Evolutionary conservation across 768 basidiomycete species (phyloP), one percentile per base, ranked within the genome.

Genomic region (Termitomyces sp.): DNA sequence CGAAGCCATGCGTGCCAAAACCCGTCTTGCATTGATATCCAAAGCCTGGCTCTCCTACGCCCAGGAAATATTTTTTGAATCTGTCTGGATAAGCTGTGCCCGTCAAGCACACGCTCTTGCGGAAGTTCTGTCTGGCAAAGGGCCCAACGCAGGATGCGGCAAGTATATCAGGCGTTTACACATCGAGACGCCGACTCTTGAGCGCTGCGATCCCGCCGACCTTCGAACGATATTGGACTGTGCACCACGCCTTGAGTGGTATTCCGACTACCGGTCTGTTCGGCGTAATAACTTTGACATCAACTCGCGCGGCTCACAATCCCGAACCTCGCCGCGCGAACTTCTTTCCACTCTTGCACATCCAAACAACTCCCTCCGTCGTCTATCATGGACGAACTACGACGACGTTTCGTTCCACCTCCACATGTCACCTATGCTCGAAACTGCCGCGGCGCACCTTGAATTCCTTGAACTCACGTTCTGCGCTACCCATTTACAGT

Each of bases 301-400:
- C 23, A 72, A 76, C 5, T 3, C 48, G 53, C 73, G 71, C 35
- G 76, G 80, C 50, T 74, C 77, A 10, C 70, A 75, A 32, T 78
- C 76, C 8, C 69, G 76, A 38, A 78, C 76, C 60, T 79, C 80
- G n/a, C 80, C 82, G 3, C 79, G 84, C 55, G 79, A 80, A 56
- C 76, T 90, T 53, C 79, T 89, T 12, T 78, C 77, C 10, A 79
- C 83, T 12, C 81, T 90, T 61, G 82, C 78, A 50, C 82, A 73
- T 49, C 81, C 82, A 16, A 75, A 78, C 47, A 80, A 77, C 63
- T 71, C 73, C 48, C 75, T 91, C 38, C 80, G 82, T 4, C 74
- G 83, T 32, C 74, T 91, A 14, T 84, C 82, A 28, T 88, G 87
- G 81, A 90, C 88, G 38, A 88, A 83, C 66, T 91, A 91, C 64